phyloP scores from a whole-genome alignment of 495 filamentous ascomycete genomes.

The Astrothelium macrocarpum region DNA sequence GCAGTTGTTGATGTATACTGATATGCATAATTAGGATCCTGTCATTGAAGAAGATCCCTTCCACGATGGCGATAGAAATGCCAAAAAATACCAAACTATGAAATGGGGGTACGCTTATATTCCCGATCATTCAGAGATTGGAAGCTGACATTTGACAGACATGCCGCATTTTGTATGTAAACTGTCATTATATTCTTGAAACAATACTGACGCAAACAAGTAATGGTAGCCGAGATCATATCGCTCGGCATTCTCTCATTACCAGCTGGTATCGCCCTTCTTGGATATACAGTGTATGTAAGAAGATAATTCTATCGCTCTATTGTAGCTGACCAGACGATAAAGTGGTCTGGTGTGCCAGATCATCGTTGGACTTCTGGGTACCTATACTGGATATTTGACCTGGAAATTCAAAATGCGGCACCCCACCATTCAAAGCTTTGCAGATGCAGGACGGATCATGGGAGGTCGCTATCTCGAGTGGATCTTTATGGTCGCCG shows the following conservation, averaged over 20 bases:
- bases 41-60: background rate
- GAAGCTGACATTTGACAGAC: background rate
- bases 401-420: conserved; percentile 68
- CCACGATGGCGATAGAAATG: background rate
- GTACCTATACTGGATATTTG: conserved; percentile 69
- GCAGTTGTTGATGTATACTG: background rate
- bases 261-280: conserved; percentile 21
- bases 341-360: background rate
- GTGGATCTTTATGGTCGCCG: conserved; percentile 54
- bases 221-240: conserved; percentile 34
- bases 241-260: conserved; percentile 31
- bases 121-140: background rate
- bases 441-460: conserved; percentile 66
- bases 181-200: background rate
- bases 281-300: conserved; percentile 22
- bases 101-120: background rate
- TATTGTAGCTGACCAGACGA: background rate
- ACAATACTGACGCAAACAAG: background rate
- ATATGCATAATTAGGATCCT: background rate
- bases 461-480: conserved; percentile 55
- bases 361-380: conserved; percentile 50
- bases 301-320: background rate
- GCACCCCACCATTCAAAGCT: conserved; percentile 59
- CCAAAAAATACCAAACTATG: background rate
- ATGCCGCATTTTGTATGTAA: background rate